A percentile compares a stretch with the other conserved stretches of the same genome.
Evolutionary conservation across 2,329 filamentous ascomycete genomes (phyloP).

Genomic region (Hypocrella siamensis): DNA sequence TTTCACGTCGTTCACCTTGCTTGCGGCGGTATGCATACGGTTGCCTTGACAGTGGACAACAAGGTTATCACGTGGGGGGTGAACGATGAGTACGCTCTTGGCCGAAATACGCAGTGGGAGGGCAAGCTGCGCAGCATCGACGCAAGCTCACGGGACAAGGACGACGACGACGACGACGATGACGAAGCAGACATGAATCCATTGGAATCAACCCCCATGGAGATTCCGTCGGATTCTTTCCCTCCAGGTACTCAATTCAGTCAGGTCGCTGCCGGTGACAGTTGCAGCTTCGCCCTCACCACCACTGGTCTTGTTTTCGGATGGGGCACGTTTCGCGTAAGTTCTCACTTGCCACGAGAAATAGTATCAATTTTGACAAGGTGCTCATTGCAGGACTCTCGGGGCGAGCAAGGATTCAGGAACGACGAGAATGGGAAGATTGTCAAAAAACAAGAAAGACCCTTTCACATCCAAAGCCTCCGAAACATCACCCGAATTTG

Average conservation of each 20-base stretch:
- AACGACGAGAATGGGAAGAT: slow-evolving; percentile 21
- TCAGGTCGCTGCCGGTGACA: slow-evolving; percentile 58
- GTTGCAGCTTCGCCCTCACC: slow-evolving; percentile 60
- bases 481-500: slow-evolving; percentile 43
- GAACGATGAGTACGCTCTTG: slow-evolving; percentile 71
- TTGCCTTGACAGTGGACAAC: slow-evolving; percentile 65
- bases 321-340: slow-evolving; percentile 66
- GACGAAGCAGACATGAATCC: slow-evolving; percentile 56
- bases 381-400: neutral
- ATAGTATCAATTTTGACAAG: neutral
- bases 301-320: slow-evolving; percentile 63
- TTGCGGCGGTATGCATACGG: slow-evolving; percentile 68
- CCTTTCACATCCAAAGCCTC: slow-evolving; percentile 33
- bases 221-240: slow-evolving; percentile 43
- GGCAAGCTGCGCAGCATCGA: slow-evolving; percentile 45
- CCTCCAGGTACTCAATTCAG: slow-evolving; percentile 42
- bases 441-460: slow-evolving; percentile 27
- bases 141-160: slow-evolving; percentile 32
- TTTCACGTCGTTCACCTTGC: slow-evolving; percentile 61
- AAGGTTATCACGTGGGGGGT: slow-evolving; percentile 77
- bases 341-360: slow-evolving; percentile 5
- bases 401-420: neutral
- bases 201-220: slow-evolving; percentile 50
- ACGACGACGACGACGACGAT: slow-evolving; percentile 44
- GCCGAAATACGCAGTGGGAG: slow-evolving; percentile 55